Percentiles rank a stretch among this genome's conserved stretches.
Evolutionary conservation across 129 eudicot genomes (phyloP).

Genomic region (Apium graveolens): DNA sequence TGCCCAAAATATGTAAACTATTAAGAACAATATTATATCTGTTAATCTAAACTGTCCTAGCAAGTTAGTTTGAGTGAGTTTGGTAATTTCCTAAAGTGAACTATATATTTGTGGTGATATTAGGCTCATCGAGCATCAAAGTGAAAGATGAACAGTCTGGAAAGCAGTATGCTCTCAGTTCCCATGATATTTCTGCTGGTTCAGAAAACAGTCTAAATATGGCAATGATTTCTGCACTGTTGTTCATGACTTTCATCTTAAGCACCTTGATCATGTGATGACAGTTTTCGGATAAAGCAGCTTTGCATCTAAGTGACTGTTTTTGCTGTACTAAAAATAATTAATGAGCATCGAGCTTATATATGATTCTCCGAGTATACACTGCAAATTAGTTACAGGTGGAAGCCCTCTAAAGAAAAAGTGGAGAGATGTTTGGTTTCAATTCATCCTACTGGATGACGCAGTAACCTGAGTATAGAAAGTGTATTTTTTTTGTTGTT

Average conservation of each 20-base stretch:
- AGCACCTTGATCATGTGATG: conserved; percentile 11
- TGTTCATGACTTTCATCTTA: conserved; percentile 21
- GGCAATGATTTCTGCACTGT: conserved; percentile 12
- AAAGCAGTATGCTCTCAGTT: conserved; percentile 37
- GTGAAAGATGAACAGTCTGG: conserved; percentile 66
- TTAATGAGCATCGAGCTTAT: neutral
- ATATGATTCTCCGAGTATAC: neutral
- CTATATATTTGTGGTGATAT: conserved; percentile 7
- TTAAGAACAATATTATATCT: neutral
- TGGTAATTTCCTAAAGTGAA: neutral
- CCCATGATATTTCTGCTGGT: conserved; percentile 60
- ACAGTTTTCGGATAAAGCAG: neutral
- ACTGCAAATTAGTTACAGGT: neutral
- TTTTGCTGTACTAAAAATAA: neutral
- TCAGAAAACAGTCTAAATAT: neutral
- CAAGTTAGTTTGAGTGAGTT: neutral
- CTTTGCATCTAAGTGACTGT: neutral
- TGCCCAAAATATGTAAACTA: neutral
- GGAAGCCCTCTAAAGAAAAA: neutral
- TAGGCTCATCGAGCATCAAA: conserved; percentile 86
- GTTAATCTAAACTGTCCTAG: neutral
- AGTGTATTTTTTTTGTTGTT: neutral
- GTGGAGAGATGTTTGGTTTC: neutral
- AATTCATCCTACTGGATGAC: neutral
- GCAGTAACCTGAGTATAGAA: neutral